Percentiles rank a stretch among this genome's conserved stretches.
Conservation (phyloP, 2,329 filamentous ascomycete species). For the Cladosporium sp. region DNA sequence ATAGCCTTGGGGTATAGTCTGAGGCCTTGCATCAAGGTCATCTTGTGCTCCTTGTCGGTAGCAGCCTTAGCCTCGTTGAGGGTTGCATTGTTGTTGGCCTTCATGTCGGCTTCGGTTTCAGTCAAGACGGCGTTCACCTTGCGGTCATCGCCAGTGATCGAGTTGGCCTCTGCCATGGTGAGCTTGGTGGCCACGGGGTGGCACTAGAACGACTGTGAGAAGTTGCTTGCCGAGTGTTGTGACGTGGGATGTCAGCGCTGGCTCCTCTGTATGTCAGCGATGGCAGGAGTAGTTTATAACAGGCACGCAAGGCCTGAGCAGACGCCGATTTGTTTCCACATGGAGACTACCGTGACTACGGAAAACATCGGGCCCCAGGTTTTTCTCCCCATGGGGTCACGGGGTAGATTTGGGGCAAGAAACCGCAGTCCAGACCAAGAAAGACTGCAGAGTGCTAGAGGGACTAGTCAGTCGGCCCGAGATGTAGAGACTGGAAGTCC, state of each 20-base stretch:
- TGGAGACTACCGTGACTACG: neutral
- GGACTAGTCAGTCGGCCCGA: slow-evolving; percentile 1
- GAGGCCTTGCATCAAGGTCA: slow-evolving; percentile 69
- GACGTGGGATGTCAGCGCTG: neutral
- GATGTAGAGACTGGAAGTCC: neutral
- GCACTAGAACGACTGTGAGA: neutral
- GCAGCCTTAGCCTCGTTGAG: slow-evolving; percentile 40
- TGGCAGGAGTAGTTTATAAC: neutral
- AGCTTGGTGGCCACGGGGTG: neutral
- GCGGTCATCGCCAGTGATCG: neutral
- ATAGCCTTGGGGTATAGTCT: slow-evolving; percentile 84
- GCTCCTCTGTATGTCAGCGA: neutral
- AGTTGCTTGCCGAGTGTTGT: neutral
- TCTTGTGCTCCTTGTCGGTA: slow-evolving; percentile 51
- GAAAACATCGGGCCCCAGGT: neutral
- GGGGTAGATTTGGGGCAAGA: neutral
- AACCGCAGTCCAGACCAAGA: slow-evolving; percentile 4
- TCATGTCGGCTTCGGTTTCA: slow-evolving; percentile 1
- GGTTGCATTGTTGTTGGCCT: slow-evolving; percentile 4
- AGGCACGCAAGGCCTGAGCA: neutral
- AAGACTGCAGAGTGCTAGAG: neutral
- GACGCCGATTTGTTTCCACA: slow-evolving; percentile 3
- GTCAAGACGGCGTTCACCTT: neutral
- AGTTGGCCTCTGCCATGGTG: slow-evolving; percentile 4
- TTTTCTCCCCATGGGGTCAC: slow-evolving; percentile 5